A percentile compares a stretch with the other conserved stretches of the same genome.
These are phyloP conservation scores for Cercospora nicotianae DNA, from an alignment of 2,329 filamentous ascomycete genomes.

Conservation along the genomic window DNA sequence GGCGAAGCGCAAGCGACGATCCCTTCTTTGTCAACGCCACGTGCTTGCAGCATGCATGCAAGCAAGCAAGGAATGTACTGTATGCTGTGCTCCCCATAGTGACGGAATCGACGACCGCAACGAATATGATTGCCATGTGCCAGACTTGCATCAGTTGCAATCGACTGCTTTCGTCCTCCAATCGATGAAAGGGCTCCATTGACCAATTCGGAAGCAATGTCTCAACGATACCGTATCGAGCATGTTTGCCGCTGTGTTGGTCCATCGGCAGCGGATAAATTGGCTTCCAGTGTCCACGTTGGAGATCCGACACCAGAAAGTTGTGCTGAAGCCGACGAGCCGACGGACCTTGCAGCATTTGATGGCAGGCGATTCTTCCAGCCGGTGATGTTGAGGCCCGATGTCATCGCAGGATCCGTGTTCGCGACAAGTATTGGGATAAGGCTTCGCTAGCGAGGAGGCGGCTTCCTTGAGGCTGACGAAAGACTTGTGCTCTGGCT, in stretches of 20 bases:
- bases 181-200: neutral
- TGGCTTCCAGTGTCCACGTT: no score
- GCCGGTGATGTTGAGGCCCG: neutral
- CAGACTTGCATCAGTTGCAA: neutral
- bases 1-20: slow-evolving; percentile 3
- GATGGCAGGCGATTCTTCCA: neutral
- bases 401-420: neutral
- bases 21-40: slow-evolving; percentile 1
- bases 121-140: neutral
- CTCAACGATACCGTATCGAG: neutral
- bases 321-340: neutral
- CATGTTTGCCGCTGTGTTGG: neutral
- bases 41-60: neutral
- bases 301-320: neutral
- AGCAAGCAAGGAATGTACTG: neutral
- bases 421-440: neutral
- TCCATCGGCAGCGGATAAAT: neutral
- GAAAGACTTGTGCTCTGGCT: neutral
- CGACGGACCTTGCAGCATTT: neutral
- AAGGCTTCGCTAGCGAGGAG: neutral
- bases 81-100: neutral
- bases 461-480: neutral
- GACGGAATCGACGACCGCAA: neutral
- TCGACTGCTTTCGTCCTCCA: neutral
- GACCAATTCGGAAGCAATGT: neutral